Conservation (phyloP, 768 basidiomycete species). For the Galerina marginata region DNA sequence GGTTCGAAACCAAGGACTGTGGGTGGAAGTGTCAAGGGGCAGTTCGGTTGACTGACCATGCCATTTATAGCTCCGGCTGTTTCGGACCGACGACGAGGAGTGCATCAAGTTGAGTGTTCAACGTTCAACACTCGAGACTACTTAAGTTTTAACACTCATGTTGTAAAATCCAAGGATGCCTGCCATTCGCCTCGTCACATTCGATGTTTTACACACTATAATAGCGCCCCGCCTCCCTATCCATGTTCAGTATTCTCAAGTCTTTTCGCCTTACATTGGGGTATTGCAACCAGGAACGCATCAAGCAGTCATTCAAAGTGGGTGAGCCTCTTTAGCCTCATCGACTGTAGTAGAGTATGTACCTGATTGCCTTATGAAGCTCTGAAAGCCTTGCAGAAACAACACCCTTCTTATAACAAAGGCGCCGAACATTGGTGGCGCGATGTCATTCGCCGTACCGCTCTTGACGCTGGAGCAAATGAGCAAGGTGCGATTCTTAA, state of each 20-base stretch:
- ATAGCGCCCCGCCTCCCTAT: constrained; percentile 72
- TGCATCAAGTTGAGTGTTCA: no score
- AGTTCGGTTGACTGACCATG: no score
- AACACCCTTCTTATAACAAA: constrained; percentile 61
- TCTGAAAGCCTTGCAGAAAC: constrained; percentile 52
- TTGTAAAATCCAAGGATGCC: no score
- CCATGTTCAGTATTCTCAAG: constrained; percentile 66
- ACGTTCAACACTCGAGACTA: no score
- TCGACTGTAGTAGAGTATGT: not conserved
- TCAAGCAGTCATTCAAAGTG: constrained; percentile 64
- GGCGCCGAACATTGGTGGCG: constrained; percentile 73
- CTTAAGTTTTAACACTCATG: no score
- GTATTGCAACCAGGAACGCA: constrained; percentile 51
- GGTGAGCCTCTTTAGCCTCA: constrained; percentile 40
- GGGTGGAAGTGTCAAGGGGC: no score
- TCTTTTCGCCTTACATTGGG: constrained; percentile 74
- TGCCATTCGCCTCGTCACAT: constrained; percentile 68
- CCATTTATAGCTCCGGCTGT: no score
- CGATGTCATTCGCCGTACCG: constrained; percentile 78
- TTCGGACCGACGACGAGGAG: no score
- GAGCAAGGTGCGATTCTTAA: constrained; percentile 44
- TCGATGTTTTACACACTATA: constrained; percentile 81
- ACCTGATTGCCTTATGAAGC: constrained; percentile 34
- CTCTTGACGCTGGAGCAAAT: constrained; percentile 76
- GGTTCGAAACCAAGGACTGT: not conserved